A percentile compares a stretch with the other conserved stretches of the same genome.
Conservation (phyloP, 2,329 filamentous ascomycete species). For the Verticillium albo-atrum region DNA sequence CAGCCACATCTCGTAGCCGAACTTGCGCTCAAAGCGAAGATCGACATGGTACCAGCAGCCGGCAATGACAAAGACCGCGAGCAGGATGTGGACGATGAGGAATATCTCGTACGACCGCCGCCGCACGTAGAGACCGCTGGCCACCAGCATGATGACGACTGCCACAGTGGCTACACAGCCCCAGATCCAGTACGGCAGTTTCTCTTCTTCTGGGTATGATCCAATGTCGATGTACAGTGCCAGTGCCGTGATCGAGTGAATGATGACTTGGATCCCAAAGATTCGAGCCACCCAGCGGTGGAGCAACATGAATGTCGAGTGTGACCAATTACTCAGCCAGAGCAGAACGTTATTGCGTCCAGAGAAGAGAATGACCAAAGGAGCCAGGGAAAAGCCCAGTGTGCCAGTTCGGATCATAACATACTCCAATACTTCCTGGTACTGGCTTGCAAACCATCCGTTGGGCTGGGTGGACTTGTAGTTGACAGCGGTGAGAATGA, state of each 20-base stretch:
- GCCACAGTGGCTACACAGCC: slow-evolving; percentile 31
- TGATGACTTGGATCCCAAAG: slow-evolving; percentile 30
- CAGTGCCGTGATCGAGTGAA: slow-evolving; percentile 33
- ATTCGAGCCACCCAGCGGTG: slow-evolving; percentile 40
- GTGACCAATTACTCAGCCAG: slow-evolving; percentile 36
- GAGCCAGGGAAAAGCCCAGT: slow-evolving; percentile 25
- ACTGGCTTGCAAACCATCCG: slow-evolving; percentile 14
- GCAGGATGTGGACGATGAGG: slow-evolving; percentile 31
- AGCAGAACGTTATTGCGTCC: slow-evolving; percentile 36
- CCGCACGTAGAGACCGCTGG: slow-evolving; percentile 26
- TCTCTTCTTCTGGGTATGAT: slow-evolving; percentile 19
- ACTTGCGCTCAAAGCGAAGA: slow-evolving; percentile 23
- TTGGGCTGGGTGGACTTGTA: slow-evolving; percentile 16
- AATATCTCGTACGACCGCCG: slow-evolving; percentile 34
- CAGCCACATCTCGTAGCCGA: slow-evolving; percentile 41
- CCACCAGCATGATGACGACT: slow-evolving; percentile 19
- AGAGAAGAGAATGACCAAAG: slow-evolving; percentile 31
- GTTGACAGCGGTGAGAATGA: slow-evolving; percentile 19
- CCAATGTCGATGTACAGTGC: slow-evolving; percentile 21
- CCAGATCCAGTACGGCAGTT: slow-evolving; percentile 33
- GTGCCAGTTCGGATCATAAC: slow-evolving; percentile 28
- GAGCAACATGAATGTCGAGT: slow-evolving; percentile 36
- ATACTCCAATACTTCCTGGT: slow-evolving; percentile 19
- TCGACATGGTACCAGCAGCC: slow-evolving; percentile 35
- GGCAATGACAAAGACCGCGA: slow-evolving; percentile 31